Evolutionary conservation across 768 basidiomycete genomes (phyloP), one percentile per base, ranked within the genome.

Genomic region (Termitomyces sp.): DNA sequence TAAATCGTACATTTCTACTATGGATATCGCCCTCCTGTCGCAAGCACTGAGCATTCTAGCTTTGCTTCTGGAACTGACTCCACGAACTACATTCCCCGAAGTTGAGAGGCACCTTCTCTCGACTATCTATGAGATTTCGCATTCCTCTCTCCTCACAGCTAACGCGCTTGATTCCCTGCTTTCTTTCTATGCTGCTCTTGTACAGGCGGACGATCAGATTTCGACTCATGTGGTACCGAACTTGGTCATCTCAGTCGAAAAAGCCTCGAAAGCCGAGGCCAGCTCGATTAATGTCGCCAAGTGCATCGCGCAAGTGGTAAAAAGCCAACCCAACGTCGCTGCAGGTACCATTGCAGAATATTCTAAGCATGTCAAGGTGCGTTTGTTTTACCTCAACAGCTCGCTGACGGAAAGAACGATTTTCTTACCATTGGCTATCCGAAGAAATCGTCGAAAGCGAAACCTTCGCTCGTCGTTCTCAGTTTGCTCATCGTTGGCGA

Each of bases 401-500:
- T 42, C n/a, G 8, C 40, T 20, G 40, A 40, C 57, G 48, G 3
- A 33, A 30, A 57, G 28, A 38, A 5, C 10, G 1, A 3, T 1
- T 53, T 48, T 14, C 43, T 14, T 36, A 24, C 53, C n/a, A 30
- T 59, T 30, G 35, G 22, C 33, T 24, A 58, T 38, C 36, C 56
- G 20, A 61, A 83, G 79, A 76, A 77, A 50, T 68, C 73, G 0
- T 82, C 86, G 9, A 88, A 87, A 68, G 81, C 86, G 7, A 84
- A 83, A 61, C 72, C 88, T 18, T 77, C 83, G 1, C 77, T 86
- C 42, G 79, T 92, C 7, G 86, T 93, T 33, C 80, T 99, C 24
- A 90, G 92, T 63, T 77, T 98, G 55, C 77, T 97, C 14, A 88
- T 93, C 42, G 78, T 98, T 51, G 97, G 97, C 48, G 97, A 98